Conservation (phyloP, 371 early-diverging fungal genomes). For the Syncephalastrum racemosum region DNA sequence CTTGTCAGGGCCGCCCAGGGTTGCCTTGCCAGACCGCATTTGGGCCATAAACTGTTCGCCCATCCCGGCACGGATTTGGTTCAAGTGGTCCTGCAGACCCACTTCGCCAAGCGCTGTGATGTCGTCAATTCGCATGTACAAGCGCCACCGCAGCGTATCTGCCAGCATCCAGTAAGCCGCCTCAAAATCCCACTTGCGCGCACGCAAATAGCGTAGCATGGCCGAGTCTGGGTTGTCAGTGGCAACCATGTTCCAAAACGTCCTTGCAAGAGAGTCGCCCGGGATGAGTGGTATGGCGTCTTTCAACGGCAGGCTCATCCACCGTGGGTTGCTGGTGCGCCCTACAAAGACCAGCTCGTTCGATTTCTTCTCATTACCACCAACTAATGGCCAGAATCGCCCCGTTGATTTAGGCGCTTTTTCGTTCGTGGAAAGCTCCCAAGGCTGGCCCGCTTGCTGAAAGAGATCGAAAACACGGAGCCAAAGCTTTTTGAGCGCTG, state of each 20-base stretch:
- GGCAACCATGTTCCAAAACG: conserved; percentile 58
- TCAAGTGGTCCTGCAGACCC: conserved; percentile 38
- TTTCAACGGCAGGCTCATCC: conserved; percentile 38
- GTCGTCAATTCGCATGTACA: conserved; percentile 52
- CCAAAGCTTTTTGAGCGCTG: conserved; percentile 55
- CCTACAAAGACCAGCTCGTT: conserved; percentile 39
- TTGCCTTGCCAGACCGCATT: conserved; percentile 56
- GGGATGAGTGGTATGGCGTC: conserved; percentile 42
- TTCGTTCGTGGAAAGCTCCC: too few species aligned
- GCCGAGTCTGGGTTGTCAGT: conserved; percentile 71
- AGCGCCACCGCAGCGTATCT: conserved; percentile 68
- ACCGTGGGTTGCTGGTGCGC: conserved; percentile 43
- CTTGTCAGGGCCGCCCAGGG: conserved; percentile 61
- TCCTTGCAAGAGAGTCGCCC: conserved; percentile 29
- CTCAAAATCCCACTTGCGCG: conserved; percentile 75
- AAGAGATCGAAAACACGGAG: conserved; percentile 45
- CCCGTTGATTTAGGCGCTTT: too few species aligned
- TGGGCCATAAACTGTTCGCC: conserved; percentile 43
- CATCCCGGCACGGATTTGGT: conserved; percentile 47
- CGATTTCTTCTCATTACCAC: too few species aligned
- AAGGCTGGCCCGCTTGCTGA: conserved; percentile 31
- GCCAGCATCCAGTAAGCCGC: conserved; percentile 66
- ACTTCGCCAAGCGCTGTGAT: conserved; percentile 62
- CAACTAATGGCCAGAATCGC: too few species aligned
- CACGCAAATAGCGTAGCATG: conserved; percentile 70